Conservation (phyloP, 352 stramenopile species). For the Pythium plurisporium region DNA sequence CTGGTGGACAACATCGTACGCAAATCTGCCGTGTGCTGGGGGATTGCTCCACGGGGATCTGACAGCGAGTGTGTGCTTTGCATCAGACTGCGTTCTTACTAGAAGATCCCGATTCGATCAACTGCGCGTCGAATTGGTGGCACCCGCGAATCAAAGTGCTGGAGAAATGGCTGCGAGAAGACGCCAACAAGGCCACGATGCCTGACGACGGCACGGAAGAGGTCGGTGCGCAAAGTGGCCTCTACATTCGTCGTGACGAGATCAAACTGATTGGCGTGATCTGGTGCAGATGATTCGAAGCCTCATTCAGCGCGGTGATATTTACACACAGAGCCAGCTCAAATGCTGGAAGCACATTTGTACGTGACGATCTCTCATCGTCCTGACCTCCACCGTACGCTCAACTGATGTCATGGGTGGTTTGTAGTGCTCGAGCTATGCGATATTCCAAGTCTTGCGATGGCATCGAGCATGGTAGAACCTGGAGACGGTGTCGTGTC, state of each 20-base stretch:
- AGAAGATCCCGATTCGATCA: slow-evolving; percentile 41
- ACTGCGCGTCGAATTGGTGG: slow-evolving; percentile 55
- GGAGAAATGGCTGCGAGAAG: slow-evolving; percentile 67
- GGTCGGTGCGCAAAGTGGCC: slow-evolving; percentile 32
- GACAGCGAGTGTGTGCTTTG: background rate
- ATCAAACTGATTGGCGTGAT: background rate
- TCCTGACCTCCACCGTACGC: too few species aligned
- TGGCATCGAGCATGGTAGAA: slow-evolving; percentile 7
- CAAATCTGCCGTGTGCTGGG: background rate
- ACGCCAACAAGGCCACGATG: slow-evolving; percentile 48
- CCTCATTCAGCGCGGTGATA: slow-evolving; percentile 66
- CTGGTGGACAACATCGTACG: slow-evolving; percentile 50
- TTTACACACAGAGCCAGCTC: slow-evolving; percentile 51
- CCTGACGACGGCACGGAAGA: slow-evolving; percentile 71
- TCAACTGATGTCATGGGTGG: background rate
- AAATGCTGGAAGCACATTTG: slow-evolving; percentile 81
- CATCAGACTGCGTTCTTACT: slow-evolving; percentile 43
- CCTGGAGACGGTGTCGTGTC: slow-evolving; percentile 1
- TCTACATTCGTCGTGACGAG: background rate
- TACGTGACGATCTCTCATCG: slow-evolving; percentile 27
- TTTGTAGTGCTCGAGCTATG: slow-evolving; percentile 57
- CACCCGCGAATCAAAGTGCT: slow-evolving; percentile 58
- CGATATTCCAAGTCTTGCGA: slow-evolving; percentile 42
- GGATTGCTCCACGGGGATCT: too few species aligned
- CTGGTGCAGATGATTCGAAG: slow-evolving; percentile 53